phyloP scores from a whole-genome alignment of 768 basidiomycete genomes.

The Daedaleopsis nitida region DNA sequence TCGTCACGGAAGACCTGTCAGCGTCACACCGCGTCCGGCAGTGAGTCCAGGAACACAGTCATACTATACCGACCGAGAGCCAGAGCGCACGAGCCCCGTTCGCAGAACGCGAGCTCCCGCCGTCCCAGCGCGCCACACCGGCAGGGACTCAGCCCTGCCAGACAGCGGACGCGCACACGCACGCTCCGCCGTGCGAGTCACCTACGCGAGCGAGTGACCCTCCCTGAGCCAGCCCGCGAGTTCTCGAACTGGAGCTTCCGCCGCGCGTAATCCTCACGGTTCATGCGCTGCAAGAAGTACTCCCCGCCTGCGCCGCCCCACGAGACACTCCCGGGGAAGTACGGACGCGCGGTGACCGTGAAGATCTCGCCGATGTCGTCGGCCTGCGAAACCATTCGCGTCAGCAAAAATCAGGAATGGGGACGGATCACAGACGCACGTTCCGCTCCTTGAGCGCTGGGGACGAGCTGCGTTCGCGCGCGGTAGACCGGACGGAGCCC shows the following conservation, averaged over 20 bases:
- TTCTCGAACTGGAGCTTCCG: slow-evolving; percentile 60
- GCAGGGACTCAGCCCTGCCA: too few species aligned
- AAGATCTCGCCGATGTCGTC: slow-evolving; percentile 85
- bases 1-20: too few species aligned
- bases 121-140: too few species aligned
- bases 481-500: slow-evolving; percentile 71
- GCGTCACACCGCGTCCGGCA: too few species aligned
- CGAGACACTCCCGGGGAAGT: slow-evolving; percentile 75
- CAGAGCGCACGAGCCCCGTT: too few species aligned
- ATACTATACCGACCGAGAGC: too few species aligned
- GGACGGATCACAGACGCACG: slow-evolving; percentile 2
- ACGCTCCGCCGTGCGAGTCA: background rate
- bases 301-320: slow-evolving; percentile 75
- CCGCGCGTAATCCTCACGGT: slow-evolving; percentile 68
- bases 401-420: slow-evolving; percentile 24
- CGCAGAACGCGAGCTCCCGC: too few species aligned
- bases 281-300: slow-evolving; percentile 78
- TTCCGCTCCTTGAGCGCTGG: slow-evolving; percentile 20
- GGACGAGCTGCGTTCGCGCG: slow-evolving; percentile 32
- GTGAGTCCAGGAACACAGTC: too few species aligned
- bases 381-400: slow-evolving; percentile 41
- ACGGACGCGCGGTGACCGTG: slow-evolving; percentile 67
- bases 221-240: slow-evolving; percentile 26
- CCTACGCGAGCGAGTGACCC: slow-evolving; percentile 11
- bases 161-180: too few species aligned